Conservation (phyloP, 192 early-diverging fungal species). For the Coemansia sp. region DNA sequence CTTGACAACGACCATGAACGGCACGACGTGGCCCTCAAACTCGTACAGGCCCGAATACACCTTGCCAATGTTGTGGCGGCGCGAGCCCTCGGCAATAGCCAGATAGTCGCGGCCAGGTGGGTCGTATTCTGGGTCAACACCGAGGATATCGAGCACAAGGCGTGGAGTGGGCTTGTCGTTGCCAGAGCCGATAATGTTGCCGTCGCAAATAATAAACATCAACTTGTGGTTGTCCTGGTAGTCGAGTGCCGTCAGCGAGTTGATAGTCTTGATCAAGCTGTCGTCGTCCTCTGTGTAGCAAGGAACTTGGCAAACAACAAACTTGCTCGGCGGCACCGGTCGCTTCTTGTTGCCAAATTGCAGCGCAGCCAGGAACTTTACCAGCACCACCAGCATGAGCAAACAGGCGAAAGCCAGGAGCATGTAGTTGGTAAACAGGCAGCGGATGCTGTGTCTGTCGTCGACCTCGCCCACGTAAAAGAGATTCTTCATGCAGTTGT, state of each 20-base stretch:
- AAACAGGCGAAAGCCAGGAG: constrained; percentile 73
- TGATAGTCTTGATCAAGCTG: constrained; percentile 80
- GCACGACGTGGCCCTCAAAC: constrained; percentile 83
- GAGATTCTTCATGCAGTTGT: constrained; percentile 77
- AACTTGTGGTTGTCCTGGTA: constrained; percentile 91
- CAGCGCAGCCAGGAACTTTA: constrained; percentile 78
- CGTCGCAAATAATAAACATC: constrained; percentile 85
- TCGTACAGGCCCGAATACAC: constrained; percentile 98
- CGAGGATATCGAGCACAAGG: constrained; percentile 87
- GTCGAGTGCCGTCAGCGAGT: constrained; percentile 71
- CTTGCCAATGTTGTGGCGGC: constrained; percentile 92
- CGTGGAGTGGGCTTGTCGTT: constrained; percentile 85
- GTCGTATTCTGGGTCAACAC: constrained; percentile 77
- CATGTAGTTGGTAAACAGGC: constrained; percentile 84
- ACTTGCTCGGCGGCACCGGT: constrained; percentile 86
- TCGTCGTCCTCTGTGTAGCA: constrained; percentile 96
- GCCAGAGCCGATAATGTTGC: too few species aligned
- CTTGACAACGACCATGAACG: constrained; percentile 94
- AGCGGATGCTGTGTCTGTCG: constrained; percentile 67
- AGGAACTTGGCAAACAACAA: constrained; percentile 93
- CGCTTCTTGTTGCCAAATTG: constrained; percentile 68
- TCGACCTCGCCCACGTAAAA: constrained; percentile 86
- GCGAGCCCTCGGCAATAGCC: constrained; percentile 88
- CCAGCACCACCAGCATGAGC: constrained; percentile 73
- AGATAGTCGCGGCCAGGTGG: constrained; percentile 78